These are phyloP conservation scores for Halophytophthora batemanensis DNA, from an alignment of 352 stramenopile species.

Conservation along the genomic window DNA sequence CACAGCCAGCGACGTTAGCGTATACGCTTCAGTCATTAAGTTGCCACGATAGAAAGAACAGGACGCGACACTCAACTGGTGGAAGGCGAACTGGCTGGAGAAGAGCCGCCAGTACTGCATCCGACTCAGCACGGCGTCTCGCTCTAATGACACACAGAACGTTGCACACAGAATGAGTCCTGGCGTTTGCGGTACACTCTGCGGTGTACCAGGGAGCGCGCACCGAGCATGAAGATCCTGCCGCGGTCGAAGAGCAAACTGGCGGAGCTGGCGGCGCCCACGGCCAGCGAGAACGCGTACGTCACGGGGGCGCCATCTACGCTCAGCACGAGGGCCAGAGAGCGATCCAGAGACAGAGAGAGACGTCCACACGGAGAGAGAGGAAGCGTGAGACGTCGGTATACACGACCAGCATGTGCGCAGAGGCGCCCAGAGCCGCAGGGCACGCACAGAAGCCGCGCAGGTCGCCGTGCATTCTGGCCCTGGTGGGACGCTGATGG, in stretches of 20 bases:
- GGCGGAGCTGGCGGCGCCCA: constrained; percentile 63
- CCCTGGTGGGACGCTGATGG: not conserved
- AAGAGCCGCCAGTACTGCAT: constrained; percentile 71
- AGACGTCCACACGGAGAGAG: not conserved
- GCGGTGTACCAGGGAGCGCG: not conserved
- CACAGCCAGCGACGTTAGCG: constrained; percentile 8
- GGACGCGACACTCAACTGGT: constrained; percentile 45
- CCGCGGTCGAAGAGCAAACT: constrained; percentile 64
- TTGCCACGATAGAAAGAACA: constrained; percentile 3
- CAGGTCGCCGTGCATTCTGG: constrained; percentile 69
- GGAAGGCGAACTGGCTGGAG: constrained; percentile 68
- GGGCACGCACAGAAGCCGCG: constrained; percentile 73
- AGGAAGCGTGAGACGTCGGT: not conserved
- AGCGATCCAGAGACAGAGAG: constrained; percentile 2
- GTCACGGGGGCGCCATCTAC: constrained; percentile 78
- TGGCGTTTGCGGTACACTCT: no score
- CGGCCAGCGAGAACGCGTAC: constrained; percentile 67
- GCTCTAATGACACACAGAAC: constrained; percentile 26
- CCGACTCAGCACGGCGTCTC: constrained; percentile 50
- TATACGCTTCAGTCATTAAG: not conserved
- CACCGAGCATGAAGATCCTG: constrained; percentile 45
- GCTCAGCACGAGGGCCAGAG: no score
- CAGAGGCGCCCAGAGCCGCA: constrained; percentile 23
- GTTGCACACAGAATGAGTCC: not conserved
- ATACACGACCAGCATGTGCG: constrained; percentile 43